Base-by-base conservation (phyloP, 805 yeast species). In the Kluyveromyces siamensis region DNA sequence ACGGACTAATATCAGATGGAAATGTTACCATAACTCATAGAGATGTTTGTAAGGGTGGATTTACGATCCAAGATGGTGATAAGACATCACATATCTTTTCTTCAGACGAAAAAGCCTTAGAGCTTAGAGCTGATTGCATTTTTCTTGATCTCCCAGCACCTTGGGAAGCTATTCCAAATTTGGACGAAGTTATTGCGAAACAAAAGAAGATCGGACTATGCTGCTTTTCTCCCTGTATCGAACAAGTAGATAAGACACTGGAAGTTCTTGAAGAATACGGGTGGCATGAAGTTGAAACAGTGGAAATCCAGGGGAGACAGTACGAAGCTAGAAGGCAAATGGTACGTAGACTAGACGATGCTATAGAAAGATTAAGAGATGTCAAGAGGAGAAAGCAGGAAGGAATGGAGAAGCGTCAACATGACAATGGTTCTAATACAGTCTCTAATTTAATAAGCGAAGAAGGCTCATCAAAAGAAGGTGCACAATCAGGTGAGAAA, bases 171-270 rank as follows among this genome's bases (percentile, higher is more conserved):
- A 84, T 93, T 47, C 87, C 88, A 7, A 83, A 84, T 65, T 68
- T 91, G 42, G 68, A 72, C 11, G 46, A 56, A 2, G 95, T 85
- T 1, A 74, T 86, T 14, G 69, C 84, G 8, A 64, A 69, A 8
- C 68, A 68, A 17, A 71, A 73, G 48, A 72, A 73, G 27, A 86
- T 81, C 19, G 81, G 85, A 2, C 75, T 93, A 47, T 93, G 99
- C 68, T 93, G 99, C 67, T 93, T 93, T 62, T 87, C 96, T 38
- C 99, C 99, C 9, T 93, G 99, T 67, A 86, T 93, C 44, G 99
- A 93, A 68, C 99, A 93, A 69, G 99, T 93, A 3, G 84, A 84
- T 50, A 83, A 86, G 62, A 87, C 98, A 0, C 80, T 91, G 11
- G 83, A 79, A 54, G 83, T 86, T 0, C 69, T 93, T 50, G 81